Base-by-base conservation (phyloP, 2,329 filamentous ascomycete genomes). In the Simplicillium sp. region DNA sequence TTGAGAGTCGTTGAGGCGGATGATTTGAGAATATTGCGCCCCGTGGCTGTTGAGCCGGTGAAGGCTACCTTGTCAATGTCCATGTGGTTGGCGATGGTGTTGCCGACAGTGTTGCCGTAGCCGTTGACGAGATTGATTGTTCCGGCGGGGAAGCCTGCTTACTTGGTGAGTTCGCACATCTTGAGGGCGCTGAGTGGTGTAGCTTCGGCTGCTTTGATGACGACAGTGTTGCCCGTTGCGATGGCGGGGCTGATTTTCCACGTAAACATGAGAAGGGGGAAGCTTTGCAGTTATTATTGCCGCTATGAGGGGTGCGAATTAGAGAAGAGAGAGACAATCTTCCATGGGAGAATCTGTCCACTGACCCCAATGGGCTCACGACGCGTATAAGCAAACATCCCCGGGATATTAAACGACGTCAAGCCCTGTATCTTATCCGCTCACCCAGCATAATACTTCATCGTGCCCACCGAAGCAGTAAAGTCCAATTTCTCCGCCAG, bases 31-130 rank as follows among this genome's bases (percentile, higher is more conserved):
- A 86, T 83, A 50, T 70, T 66, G 52, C 81, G 76, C 46, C 80
- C 82, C 50, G 82, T 75, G 36, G 75, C 54, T 43, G 82, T 85
- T 28, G 80, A 84, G 48, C 82, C 82, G 42, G 82, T 86, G 65
- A 86, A 86, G 52, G 82, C 81, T 49, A 86, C 66, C 76, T 86
- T 85, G 72, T 85, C 80, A 44, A 86, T 64, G 59, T 80, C 77
- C 75, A 84, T 82, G 68, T 86, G 82, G 35, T 75, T 62, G 38
- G 81, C 68, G 48, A 86, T 69, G 53, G 82, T 80, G 37, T 82
- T 81, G 65, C 84, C 84, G 37, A 83, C 83, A 40, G 77, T 61
- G 65, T 75, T 82, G 51, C 84, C 84, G 62, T 85, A 77, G 46
- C 84, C 84, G 37, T 81, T 83, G 62, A 77, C 70, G 58, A 84